Percentiles rank a stretch among this genome's conserved stretches.
These are phyloP conservation scores for Pythium phragmitis DNA, from an alignment of 352 stramenopile genomes.

Conservation along the genomic window DNA sequence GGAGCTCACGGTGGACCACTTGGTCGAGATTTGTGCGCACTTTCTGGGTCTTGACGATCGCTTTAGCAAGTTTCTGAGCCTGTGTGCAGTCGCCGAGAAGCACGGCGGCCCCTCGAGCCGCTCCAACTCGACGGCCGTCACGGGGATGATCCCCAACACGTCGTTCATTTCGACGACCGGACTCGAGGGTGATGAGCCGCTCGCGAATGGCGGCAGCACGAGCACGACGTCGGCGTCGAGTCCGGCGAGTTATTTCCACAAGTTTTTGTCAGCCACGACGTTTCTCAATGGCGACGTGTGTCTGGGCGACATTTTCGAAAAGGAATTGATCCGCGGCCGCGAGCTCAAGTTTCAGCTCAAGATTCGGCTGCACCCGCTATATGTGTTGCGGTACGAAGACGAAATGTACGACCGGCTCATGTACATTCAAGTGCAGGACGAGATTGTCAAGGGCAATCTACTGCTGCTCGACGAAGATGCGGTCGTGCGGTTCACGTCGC, in stretches of 20 bases:
- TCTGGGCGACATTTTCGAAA: conserved; percentile 91
- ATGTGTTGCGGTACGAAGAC: conserved; percentile 81
- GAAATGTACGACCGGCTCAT: conserved; percentile 82
- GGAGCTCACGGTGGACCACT: conserved; percentile 88
- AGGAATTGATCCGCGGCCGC: conserved; percentile 83
- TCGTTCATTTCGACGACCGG: conserved; percentile 39
- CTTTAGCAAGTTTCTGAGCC: conserved; percentile 72
- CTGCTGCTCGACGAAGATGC: conserved; percentile 76
- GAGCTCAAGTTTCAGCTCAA: conserved; percentile 93
- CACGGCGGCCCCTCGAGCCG: conserved; percentile 27
- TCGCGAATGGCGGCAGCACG: background rate
- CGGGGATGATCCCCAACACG: conserved; percentile 11
- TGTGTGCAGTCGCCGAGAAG: conserved; percentile 57
- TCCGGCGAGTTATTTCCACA: conserved; percentile 68
- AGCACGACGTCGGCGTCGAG: background rate
- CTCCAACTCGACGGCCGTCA: conserved; percentile 30
- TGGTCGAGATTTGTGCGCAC: conserved; percentile 92
- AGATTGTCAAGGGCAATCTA: conserved; percentile 89
- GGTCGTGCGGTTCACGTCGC: conserved; percentile 69
- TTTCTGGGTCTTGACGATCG: conserved; percentile 90
- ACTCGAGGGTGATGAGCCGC: conserved; percentile 26
- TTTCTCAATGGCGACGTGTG: conserved; percentile 85
- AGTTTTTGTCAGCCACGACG: conserved; percentile 69
- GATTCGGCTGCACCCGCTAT: conserved; percentile 86
- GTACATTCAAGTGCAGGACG: conserved; percentile 92